Evolutionary conservation across 768 basidiomycete genomes (phyloP), one percentile per base, ranked within the genome.

Genomic region (Fomitopsis pulvina): DNA sequence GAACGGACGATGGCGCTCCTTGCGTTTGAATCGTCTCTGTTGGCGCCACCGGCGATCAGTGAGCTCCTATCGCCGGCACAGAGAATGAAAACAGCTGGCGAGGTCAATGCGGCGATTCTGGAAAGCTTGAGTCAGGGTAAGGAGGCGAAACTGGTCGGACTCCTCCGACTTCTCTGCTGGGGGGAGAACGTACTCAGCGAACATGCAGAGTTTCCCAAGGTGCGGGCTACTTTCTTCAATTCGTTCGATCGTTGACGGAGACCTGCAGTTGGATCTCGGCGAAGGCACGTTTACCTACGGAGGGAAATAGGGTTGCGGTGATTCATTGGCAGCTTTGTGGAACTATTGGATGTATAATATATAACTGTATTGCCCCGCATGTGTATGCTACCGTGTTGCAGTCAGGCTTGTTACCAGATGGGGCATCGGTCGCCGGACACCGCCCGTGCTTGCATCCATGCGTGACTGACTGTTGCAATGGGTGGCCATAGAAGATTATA

Each of bases 1-100:
- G 96, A 99, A 68, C 79, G 84, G 45, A 95, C 94, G 26, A 97
- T 98, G 92, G 89, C 92, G 28, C 68, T 98, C 41, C 70, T 99
- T 30, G 88, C 87, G 37, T 91, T 91, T 65, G 85, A 89, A 54
- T 74, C 81, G 2, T 72, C 78, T 1, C 71, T 80, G 25, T 62
- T 69, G 39, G 76, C 77, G 30, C 88, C 91, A 21, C 58, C 76
- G 22, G 75, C 75, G 38, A 91, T 96, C 57, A 74, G 81, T 18
- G 84, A 92, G 48, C 71, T 98, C 47, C 68, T 98, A 62, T 85
- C 86, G 25, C 86, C 89, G 26, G 83, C 81, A 20, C 93, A 97
- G 65, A 78, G 95, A 44, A 78, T 91, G 79, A 88, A 87, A 70
- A 95, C 94, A n/a, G 94, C 94, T 1, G 84, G 87, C 20, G 92